Evolutionary conservation across 257 asterid genomes (phyloP), one percentile per base, ranked within the genome.

Genomic region (Solanum bulbocastanum): DNA sequence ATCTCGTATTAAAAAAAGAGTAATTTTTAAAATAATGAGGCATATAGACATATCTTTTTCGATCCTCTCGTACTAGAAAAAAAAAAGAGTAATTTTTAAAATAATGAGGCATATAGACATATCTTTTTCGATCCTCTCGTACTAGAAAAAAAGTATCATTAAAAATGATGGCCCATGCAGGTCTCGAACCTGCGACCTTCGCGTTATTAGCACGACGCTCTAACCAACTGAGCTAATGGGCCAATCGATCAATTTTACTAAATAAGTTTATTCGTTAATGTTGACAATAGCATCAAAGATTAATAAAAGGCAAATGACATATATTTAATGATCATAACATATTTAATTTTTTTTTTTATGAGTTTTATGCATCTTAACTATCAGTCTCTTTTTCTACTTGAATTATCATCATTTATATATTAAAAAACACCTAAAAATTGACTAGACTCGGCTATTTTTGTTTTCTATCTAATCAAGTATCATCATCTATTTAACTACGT

Each of bases 191-290:
- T 88, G 82, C 89, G 78, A 91, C 93, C 90, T 91, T 89, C 89
- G 86, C 90, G 89, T 91, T 89, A 91, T 88, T 90, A 87, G 91
- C 91, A 91, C 90, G 88, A 91, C 88, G 88, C 91, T 89, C 91
- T 89, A 89, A 89, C 92, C 93, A 91, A 68, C 90, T 86, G 78
- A 87, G 89, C 81, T 87, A 79, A 87, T 78, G 20, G 71, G 83
- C 56, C 71, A 0, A 3, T 35, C 3, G 4, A 16, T 52, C 8
- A 2, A 4, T 0, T 52, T 7, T 18, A 6, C 10, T 52, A 52
- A 18, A 52, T 42, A 42, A 42, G 1, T 42, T 42, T 10, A 42
- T 3, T 40, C 3, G 10, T 42, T 44, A 44, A 1, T 56, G 25
- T 20, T 7, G 11, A 6, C 4, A 56, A 7, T 56, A 20, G 4